Evolutionary conservation across 441 rosid species (phyloP).

Genomic region (Croton laevigatus): DNA sequence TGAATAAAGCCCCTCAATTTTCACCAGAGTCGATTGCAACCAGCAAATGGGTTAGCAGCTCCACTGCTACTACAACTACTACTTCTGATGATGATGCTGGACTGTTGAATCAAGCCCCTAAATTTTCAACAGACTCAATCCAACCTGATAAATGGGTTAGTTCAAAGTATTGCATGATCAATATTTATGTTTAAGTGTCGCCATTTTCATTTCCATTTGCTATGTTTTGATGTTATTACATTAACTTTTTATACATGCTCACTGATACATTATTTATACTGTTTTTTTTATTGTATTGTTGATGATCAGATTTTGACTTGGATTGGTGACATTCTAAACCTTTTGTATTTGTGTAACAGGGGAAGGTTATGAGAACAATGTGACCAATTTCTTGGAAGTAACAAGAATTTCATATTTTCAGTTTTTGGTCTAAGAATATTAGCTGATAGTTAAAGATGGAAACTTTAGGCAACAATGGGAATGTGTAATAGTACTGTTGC

Average conservation of each 20-base stretch:
- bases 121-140: too few species aligned
- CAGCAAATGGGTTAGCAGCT: conserved; percentile 57
- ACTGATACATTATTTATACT: background rate
- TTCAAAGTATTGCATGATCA: background rate
- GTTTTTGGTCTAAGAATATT: background rate
- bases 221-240: conserved; percentile 17
- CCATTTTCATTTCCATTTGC: background rate
- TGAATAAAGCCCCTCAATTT: conserved; percentile 40
- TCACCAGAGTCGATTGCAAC: conserved; percentile 49
- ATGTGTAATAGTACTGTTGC: background rate
- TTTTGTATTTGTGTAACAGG: conserved; percentile 6
- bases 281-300: background rate
- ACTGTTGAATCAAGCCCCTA: too few species aligned
- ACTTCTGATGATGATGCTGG: background rate
- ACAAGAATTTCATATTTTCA: background rate
- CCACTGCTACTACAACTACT: conserved; percentile 26
- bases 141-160: too few species aligned
- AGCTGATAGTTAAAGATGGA: background rate
- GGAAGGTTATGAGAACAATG: conserved; percentile 18
- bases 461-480: background rate
- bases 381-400: background rate
- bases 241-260: conserved; percentile 10
- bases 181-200: background rate
- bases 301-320: background rate
- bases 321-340: background rate